Conservation (phyloP, 148 eudicot species). For the Diospyros lotus region DNA sequence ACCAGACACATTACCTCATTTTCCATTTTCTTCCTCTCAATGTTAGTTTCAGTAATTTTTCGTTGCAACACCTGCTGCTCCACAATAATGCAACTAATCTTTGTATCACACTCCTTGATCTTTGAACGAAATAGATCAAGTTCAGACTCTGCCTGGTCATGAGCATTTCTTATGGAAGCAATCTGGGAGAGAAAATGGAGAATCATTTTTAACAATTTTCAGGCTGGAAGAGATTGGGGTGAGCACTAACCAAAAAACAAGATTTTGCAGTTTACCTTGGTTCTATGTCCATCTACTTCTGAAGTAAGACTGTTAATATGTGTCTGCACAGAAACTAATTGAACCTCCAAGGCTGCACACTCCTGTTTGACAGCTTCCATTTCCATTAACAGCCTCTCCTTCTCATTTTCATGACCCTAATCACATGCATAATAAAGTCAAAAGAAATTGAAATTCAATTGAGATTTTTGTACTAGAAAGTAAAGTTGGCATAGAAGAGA, state of each 20-base stretch:
- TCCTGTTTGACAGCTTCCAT: conserved; percentile 81
- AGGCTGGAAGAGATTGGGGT: background rate
- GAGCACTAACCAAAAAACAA: background rate
- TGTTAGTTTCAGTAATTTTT: conserved; percentile 58
- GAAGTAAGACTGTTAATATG: conserved; percentile 56
- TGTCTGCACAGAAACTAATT: conserved; percentile 47
- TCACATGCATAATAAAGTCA: conserved; percentile 13
- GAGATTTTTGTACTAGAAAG: background rate
- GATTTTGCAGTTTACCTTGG: conserved; percentile 37
- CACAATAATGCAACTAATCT: conserved; percentile 59
- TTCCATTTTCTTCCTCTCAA: conserved; percentile 87
- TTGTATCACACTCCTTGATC: conserved; percentile 86
- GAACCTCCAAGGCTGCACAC: conserved; percentile 56
- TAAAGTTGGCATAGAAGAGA: background rate
- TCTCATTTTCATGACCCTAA: conserved; percentile 83
- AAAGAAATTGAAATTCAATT: background rate
- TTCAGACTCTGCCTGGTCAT: conserved; percentile 60
- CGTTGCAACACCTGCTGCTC: conserved; percentile 71
- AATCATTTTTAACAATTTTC: background rate
- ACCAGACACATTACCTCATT: conserved; percentile 60
- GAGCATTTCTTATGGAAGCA: conserved; percentile 46
- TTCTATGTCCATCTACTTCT: conserved; percentile 58
- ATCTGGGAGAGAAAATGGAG: conserved; percentile 38
- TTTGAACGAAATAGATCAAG: conserved; percentile 64
- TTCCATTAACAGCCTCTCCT: conserved; percentile 91